Percentiles rank a stretch among this genome's conserved stretches.
Evolutionary conservation across 257 asterid genomes (phyloP).

Genomic region (Schizonepeta tenuifolia): DNA sequence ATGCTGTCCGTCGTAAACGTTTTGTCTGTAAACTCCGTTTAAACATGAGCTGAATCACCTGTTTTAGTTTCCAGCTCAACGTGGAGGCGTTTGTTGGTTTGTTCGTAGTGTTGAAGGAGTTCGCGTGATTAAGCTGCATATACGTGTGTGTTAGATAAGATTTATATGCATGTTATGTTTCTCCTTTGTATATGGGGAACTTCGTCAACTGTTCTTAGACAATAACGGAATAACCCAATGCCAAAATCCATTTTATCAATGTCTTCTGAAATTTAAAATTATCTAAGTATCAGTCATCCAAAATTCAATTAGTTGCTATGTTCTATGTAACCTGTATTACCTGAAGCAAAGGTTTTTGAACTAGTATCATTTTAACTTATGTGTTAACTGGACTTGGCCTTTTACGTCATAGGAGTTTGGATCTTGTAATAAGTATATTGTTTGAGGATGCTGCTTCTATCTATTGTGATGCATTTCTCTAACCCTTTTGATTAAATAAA

Average conservation of each 20-base stretch:
- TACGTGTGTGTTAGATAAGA: not conserved
- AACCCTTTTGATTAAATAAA: not conserved
- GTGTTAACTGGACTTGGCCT: slow-evolving; percentile 9
- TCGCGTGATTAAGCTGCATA: slow-evolving; percentile 2
- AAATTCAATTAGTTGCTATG: not conserved
- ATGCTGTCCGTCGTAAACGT: not conserved
- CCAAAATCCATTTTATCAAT: no score
- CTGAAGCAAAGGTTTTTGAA: slow-evolving; percentile 22
- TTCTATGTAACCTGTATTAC: slow-evolving; percentile 14
- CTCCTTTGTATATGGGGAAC: not conserved
- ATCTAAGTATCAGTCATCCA: not conserved
- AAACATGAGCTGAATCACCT: not conserved
- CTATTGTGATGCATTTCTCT: slow-evolving; percentile 4
- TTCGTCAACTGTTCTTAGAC: not conserved
- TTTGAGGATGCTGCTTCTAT: slow-evolving; percentile 17
- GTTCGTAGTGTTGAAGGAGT: not conserved
- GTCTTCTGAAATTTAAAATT: no score
- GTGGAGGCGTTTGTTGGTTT: not conserved
- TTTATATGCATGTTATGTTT: not conserved
- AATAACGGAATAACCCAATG: not conserved
- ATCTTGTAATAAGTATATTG: slow-evolving; percentile 7
- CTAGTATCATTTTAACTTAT: not conserved
- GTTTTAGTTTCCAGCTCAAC: slow-evolving; percentile 9
- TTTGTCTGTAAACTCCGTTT: not conserved
- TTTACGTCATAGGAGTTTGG: slow-evolving; percentile 12